Base-by-base conservation (phyloP, 345 rosid species). In the Citrus trifoliata region DNA sequence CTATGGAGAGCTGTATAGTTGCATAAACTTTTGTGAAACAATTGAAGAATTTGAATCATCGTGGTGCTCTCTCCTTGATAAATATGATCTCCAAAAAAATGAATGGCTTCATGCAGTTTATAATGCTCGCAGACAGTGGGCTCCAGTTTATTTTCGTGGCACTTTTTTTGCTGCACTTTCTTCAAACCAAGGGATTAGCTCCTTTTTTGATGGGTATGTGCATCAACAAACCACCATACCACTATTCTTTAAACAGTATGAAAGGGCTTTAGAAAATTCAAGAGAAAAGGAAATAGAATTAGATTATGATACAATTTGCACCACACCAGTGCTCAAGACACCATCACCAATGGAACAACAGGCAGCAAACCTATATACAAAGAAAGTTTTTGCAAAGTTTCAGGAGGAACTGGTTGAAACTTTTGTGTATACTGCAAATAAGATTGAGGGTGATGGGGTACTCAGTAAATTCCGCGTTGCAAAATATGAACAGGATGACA, bases 301-400 rank as follows among this genome's bases (percentile, higher is more conserved):
- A n/a, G 94, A 87, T 82, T 87, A 81, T 81, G 90, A 89, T 79
- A 89, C 94, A 69, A 76, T 80, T 53, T 85, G 87, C 84, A 82
- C 91, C 24, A 78, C 87, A 25, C 92, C 86, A 5, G 74, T 85
- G 64, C 84, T 87, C 33, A 90, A 84, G 87, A 90, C 92, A 63
- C 92, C 92, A 32, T 90, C 94, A 5, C 94, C 94, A 66, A 87
- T 90, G 94, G 92, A 90, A 79, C 89, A 86, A 83, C 92, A 87
- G 85, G 91, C 94, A 65, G 86, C 94, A 76, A 86, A 86, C 78
- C 79, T 90, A 62, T 90, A 90, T 68, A 83, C 91, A 22, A 90
- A 84, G 82, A 85, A 83, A 80, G 85, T 90, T 67, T 89, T 90
- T 80, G 80, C 83, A 67, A 88, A 89, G 86, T 91, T 89, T 87